Percentiles rank a stretch among this genome's conserved stretches.
Conservation (phyloP, 805 yeast species). For the Nakazawaea ambrosiae region DNA sequence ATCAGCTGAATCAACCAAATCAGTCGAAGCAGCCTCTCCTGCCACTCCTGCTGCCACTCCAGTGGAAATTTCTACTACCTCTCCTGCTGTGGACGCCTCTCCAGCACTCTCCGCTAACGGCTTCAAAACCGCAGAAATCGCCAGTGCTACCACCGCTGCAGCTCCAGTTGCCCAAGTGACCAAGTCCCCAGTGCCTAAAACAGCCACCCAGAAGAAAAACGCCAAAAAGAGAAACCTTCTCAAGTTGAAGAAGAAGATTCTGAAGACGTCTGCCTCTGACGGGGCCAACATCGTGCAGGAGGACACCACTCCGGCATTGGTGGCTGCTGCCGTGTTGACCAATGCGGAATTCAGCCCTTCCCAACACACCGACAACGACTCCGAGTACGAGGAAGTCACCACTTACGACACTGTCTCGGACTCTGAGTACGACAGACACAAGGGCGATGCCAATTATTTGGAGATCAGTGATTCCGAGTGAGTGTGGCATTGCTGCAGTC, state of each 20-base stretch:
- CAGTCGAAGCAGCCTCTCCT: no score
- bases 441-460: slow-evolving; percentile 42
- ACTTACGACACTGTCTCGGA: slow-evolving; percentile 44
- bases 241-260: slow-evolving; percentile 13
- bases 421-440: slow-evolving; percentile 36
- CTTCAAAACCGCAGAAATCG: background rate
- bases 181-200: no score
- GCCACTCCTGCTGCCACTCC: background rate
- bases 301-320: slow-evolving; percentile 7
- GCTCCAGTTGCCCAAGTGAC: slow-evolving; percentile 2
- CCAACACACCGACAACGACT: background rate
- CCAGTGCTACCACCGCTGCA: background rate
- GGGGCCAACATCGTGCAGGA: background rate
- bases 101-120: background rate
- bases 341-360: background rate
- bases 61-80: background rate
- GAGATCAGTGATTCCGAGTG: slow-evolving; percentile 17
- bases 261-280: background rate
- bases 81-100: background rate
- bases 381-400: slow-evolving; percentile 25
- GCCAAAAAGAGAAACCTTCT: slow-evolving; percentile 12
- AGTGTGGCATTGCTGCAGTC: slow-evolving; percentile 9
- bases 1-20: background rate
- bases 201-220: slow-evolving; percentile 10
- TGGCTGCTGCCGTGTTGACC: slow-evolving; percentile 8